Evolutionary conservation across 495 filamentous ascomycete species (phyloP), one percentile per base, ranked within the genome.

Genomic region (Xylaria castorea): DNA sequence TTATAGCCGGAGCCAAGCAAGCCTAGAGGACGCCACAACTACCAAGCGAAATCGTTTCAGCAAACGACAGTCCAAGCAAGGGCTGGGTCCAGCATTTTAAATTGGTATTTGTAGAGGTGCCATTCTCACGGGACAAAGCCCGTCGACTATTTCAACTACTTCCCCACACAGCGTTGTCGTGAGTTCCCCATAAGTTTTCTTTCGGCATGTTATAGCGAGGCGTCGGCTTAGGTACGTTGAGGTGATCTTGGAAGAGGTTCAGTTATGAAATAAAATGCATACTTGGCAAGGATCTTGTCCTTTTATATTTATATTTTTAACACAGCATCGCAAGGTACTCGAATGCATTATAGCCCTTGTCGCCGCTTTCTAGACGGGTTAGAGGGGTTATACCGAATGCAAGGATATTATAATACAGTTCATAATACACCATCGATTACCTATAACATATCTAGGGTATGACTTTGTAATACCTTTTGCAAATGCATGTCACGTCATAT

Each of bases 11-110:
- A 88, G 85, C 76, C 86, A 89, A 70, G 85, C 82, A 42, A 88
- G 86, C 75, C 69, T 89, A 40, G 83, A 86, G 46, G 90, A 93
- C 46, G 87, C 86, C 22, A 76, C 87, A 20, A 75, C 75, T 46
- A 77, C 81, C 38, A 87, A 87, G 75, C 88, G 90, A 65, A 94
- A 97, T 80, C 87, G 94, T 44, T 98, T 98, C 81, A 95, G 92
- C 80, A 93, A 93, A 79, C 87, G 95, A 71, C 93, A 96, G 82
- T 94, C 92, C 9, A 97, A 97, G 83, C 96, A 92, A 78, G 94
- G 94, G 25, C 86, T 97, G 34, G 93, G 94, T 16, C 91, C 94
- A 46, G 92, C 92, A 40, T 94, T 95, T 76, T 95, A 76, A 70
- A 38, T 5, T 51, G 8, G 32, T 68, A 66, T 65, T 70, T 74